Base-by-base conservation (phyloP, 2,329 filamentous ascomycete genomes). In the Botrytis deweyae region DNA sequence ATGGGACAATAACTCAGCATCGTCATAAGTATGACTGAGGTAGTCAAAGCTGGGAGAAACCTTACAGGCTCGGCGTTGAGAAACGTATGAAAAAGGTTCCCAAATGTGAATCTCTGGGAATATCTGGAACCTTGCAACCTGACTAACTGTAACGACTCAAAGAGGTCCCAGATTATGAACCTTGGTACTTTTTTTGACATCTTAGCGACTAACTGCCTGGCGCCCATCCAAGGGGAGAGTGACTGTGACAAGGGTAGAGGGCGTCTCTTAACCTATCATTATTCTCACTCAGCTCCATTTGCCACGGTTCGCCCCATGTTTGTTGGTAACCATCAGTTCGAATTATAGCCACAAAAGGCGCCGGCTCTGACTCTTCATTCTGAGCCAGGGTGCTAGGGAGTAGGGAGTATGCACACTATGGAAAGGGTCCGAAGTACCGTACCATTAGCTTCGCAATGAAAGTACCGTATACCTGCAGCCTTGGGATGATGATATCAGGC, bases 11-110 rank as follows among this genome's bases (percentile, higher is more conserved):
- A 14, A 33, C 44, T 40, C 36, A 49, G 69, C 69, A 71, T 68
- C 46, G 62, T 72, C 70, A 68, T 72, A 25, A 44, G 40, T 72
- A 61, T 72, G 70, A 72, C 70, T 72, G 70, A 67, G 52, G 40
- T 61, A 61, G 70, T 64, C 42, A 72, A 66, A 72, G 46, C 62
- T 68, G 63, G 52, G 44, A 72, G 44, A 59, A 61, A 70, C 67
- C 12, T 62, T 70, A 70, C 52, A 70, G 49, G 42, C 52, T 42
- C 29, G 20, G 67, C n/a, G 67, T 58, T 44, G 36, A 70, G 29
- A 36, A 44, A 61, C 33, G 38, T 61, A 36, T 49, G 42, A 33
- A 62, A 67, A 67, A 40, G 67, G 67, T 46, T 72, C 18, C 49
- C 63, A 59, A 59, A 59, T 67, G 46, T 55, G 65, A 68, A n/a